Evolutionary conservation across 73 alveolate genomes (phyloP), one percentile per base, ranked within the genome.

Genomic region (Loxodes magnus): DNA sequence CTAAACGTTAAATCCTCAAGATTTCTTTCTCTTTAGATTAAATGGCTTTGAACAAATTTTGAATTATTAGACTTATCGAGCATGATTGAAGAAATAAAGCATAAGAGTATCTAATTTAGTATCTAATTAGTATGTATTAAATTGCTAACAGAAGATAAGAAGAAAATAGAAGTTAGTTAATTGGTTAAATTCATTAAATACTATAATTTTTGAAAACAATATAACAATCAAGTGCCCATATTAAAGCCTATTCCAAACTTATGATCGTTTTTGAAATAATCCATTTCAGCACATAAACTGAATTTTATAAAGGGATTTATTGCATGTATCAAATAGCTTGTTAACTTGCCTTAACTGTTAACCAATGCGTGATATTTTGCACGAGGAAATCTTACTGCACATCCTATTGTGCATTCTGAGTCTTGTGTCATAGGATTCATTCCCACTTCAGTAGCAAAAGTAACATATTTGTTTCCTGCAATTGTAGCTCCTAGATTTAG

Each of bases 241-340:
- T n/a, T n/a, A 9, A 46, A 10, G 3, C 59, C 59, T 9, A 46
- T 12, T 2, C 59, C 59, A 24, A 46, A 46, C 59, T 46, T 46
- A 2, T 46, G 59, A 0, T 19, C 59, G n/a, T 9, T n/a, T 46
- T 46, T 46, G 5, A 2, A 1, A 1, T 25, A 46, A 25, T 46
- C 59, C 39, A 24, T 24, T 25, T 46, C 59, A 10, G 59, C 7
- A 46, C 27, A 41, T 1, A 46, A 10, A 19, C 59, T 46, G 10
- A 46, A 14, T 24, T 19, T 46, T 0, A 46, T n/a, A n/a, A 46
- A 10, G 9, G 59, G 59, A 2, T 46, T 46, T 10, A 46, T 24
- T 17, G 34, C 59, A 10, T 46, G 59, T 10, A 22, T 46, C n/a
- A 46, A 25, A 5, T 9, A n/a, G 1, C 43, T 9, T 24, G 39